Conservation (phyloP, 176 grass and related monocot genomes). For the Oryza coarctata region DNA sequence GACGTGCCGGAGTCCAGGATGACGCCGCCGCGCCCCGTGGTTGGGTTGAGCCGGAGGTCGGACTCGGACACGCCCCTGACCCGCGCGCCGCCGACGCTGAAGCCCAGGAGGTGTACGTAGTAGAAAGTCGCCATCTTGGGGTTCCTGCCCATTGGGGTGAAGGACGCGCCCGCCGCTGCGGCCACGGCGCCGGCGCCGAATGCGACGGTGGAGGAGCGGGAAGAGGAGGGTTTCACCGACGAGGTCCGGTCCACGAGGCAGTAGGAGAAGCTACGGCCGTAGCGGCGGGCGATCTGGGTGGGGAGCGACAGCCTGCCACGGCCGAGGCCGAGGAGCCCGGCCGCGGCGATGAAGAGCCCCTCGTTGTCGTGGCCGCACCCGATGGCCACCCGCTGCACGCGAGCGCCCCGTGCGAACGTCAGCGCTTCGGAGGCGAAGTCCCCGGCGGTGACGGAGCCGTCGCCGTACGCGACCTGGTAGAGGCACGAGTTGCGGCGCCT, state of each 20-base stretch:
- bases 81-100: constrained; percentile 43
- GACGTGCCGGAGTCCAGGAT: constrained; percentile 56
- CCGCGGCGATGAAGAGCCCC: constrained; percentile 57
- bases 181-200: constrained; percentile 24
- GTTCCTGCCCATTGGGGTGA: constrained; percentile 44
- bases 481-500: constrained; percentile 41
- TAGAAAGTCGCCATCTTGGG: constrained; percentile 45
- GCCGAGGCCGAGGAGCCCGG: constrained; percentile 56
- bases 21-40: constrained; percentile 46
- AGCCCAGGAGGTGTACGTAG: constrained; percentile 40
- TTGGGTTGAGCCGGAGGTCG: constrained; percentile 34
- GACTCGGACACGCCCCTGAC: constrained; percentile 20
- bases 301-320: constrained; percentile 47
- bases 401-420: constrained; percentile 42
- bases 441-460: constrained; percentile 56
- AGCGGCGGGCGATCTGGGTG: constrained; percentile 31
- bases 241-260: constrained; percentile 41
- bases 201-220: neutral
- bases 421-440: constrained; percentile 58
- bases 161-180: neutral
- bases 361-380: constrained; percentile 67
- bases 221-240: neutral
- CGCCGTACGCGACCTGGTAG: constrained; percentile 66
- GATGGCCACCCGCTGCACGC: constrained; percentile 40
- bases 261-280: constrained; percentile 48